Evolutionary conservation across 495 filamentous ascomycete species (phyloP).

Genomic region (Penicillium longicatenatum): DNA sequence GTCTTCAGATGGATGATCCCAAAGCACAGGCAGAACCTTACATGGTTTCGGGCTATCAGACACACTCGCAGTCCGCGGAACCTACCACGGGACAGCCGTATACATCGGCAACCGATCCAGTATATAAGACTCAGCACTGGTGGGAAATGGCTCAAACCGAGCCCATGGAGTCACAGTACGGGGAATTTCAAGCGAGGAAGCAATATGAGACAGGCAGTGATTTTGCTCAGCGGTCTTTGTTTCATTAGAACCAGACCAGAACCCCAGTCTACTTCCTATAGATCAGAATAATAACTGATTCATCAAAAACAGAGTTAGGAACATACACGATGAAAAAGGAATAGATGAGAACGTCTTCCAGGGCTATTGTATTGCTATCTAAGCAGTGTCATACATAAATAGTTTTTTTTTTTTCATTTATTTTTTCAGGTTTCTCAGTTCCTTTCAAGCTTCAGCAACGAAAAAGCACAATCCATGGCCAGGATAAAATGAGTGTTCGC

Average conservation of each 20-base stretch:
- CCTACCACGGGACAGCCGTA: slow-evolving; percentile 49
- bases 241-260: background rate
- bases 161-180: slow-evolving; percentile 64
- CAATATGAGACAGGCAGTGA: slow-evolving; percentile 14
- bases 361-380: slow-evolving; percentile 2
- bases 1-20: slow-evolving; percentile 51
- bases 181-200: slow-evolving; percentile 48
- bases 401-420: background rate
- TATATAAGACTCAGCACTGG: slow-evolving; percentile 54
- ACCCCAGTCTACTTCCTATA: background rate
- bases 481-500: slow-evolving; percentile 25
- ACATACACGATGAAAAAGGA: background rate
- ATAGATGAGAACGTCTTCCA: background rate
- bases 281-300: background rate
- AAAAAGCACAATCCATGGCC: slow-evolving; percentile 11
- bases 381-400: background rate
- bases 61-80: slow-evolving; percentile 32
- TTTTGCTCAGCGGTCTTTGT: slow-evolving; percentile 2
- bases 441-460: background rate
- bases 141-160: slow-evolving; percentile 45
- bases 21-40: slow-evolving; percentile 61
- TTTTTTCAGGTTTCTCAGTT: background rate
- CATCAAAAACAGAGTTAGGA: background rate
- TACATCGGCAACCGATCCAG: slow-evolving; percentile 60
- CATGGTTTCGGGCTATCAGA: slow-evolving; percentile 68